phyloP scores from a whole-genome alignment of 2,329 filamentous ascomycete genomes.

The Aspergillus uvarum region DNA sequence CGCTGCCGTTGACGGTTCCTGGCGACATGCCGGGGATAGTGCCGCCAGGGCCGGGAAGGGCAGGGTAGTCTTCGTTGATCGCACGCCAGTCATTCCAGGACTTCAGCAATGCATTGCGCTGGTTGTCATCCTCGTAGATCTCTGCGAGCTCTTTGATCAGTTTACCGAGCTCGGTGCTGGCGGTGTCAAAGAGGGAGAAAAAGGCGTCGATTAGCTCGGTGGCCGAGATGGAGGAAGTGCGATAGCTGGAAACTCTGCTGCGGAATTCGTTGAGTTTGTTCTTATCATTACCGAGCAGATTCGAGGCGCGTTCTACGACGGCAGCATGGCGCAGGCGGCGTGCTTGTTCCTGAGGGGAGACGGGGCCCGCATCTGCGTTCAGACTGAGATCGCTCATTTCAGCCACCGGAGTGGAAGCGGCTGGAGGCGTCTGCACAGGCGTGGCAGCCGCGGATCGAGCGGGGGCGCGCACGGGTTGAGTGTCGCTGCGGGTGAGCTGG shows the following conservation, averaged over 20 bases:
- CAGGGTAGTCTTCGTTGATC: slow-evolving; percentile 93
- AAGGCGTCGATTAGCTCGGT: slow-evolving; percentile 80
- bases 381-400: slow-evolving; percentile 56
- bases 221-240: slow-evolving; percentile 66
- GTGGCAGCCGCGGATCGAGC: slow-evolving; percentile 32
- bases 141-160: slow-evolving; percentile 89
- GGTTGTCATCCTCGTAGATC: slow-evolving; percentile 79
- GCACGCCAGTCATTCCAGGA: slow-evolving; percentile 96
- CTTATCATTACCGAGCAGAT: slow-evolving; percentile 74
- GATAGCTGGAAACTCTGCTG: slow-evolving; percentile 74
- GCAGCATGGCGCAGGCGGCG: slow-evolving; percentile 76
- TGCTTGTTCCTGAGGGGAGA: slow-evolving; percentile 76
- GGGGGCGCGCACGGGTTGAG: slow-evolving; percentile 49
- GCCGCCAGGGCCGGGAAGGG: slow-evolving; percentile 72
- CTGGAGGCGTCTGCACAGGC: slow-evolving; percentile 26
- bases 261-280: slow-evolving; percentile 77
- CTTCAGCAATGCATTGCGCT: slow-evolving; percentile 70
- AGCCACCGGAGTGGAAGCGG: slow-evolving; percentile 31
- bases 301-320: slow-evolving; percentile 81
- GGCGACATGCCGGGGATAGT: slow-evolving; percentile 58
- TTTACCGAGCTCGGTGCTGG: slow-evolving; percentile 78
- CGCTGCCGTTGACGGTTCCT: slow-evolving; percentile 50
- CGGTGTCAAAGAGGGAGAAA: slow-evolving; percentile 81
- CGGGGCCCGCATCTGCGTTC: slow-evolving; percentile 36
- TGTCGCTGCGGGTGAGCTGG: slow-evolving; percentile 63